Evolutionary conservation across 148 eudicot genomes (phyloP), one percentile per base, ranked within the genome.

Genomic region (Nyssa sinensis): DNA sequence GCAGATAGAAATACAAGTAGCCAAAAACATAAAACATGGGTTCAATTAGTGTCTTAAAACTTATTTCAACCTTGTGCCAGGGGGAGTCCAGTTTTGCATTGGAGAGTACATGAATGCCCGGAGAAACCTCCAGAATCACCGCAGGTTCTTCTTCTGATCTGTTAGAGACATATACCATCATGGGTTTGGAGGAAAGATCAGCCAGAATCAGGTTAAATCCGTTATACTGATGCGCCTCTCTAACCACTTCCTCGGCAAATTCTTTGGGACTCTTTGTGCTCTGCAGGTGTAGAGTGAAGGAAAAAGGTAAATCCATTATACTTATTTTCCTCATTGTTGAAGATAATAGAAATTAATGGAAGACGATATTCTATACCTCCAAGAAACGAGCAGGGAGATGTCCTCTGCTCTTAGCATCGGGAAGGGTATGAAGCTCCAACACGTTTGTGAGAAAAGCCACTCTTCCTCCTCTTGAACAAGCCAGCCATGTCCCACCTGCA

Each of bases 401-500:
- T 51, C 96, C 96, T 29, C 93, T 86, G 64, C 84, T 88, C 39
- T 82, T 87, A n/a, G 91, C 96, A 25, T 84, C 84, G 21, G 88
- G 80, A 70, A 77, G 81, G 16, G 83, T 69, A 53, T 87, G 84
- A 62, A 85, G 84, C 86, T 91, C 96, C 75, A 88, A 62, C 27
- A 91, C 96, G 74, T 91, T 91, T 21, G 96, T 91, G 25, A 91
- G 78, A 66, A 88, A 91, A 62, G 91, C 89, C n/a, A 91, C 76
- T 69, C 87, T 80, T 3, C 88, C 96, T n/a, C 69, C 69, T 69
- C 72, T 80, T 0, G 93, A 82, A 60, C 87, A 87, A 34, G 93
- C 96, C 55, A 91, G 77, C 93, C 96, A 91, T 23, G 93, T 91
- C 31, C 96, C 96, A 31, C 96, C 93, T 1, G 82, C 96, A 2